These are phyloP conservation scores for Alternaria ventricosa DNA, from an alignment of 2,329 filamentous ascomycete species.

Conservation along the genomic window DNA sequence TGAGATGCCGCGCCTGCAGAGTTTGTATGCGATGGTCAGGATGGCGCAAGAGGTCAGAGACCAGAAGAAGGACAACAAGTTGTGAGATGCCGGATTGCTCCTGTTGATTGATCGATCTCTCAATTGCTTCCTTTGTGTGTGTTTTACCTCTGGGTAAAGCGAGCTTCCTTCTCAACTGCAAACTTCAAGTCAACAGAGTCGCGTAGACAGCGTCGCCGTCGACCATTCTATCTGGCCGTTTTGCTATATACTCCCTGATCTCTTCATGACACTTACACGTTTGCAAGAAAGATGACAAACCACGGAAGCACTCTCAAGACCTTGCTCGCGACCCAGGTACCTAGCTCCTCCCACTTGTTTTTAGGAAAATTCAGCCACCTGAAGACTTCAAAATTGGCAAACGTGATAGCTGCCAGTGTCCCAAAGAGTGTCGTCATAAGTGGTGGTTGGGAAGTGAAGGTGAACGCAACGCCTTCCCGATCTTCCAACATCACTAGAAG, in stretches of 20 bases:
- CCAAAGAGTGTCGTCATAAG: background rate
- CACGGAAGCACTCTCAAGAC: background rate
- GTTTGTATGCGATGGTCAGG: constrained; percentile 68
- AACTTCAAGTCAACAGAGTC: background rate
- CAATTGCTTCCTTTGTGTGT: background rate
- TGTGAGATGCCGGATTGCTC: background rate
- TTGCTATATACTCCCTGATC: background rate
- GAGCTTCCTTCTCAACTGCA: background rate
- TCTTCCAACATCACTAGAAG: background rate
- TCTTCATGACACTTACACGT: background rate
- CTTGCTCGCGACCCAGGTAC: background rate
- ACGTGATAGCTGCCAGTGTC: background rate
- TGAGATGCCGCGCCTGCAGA: constrained; percentile 71
- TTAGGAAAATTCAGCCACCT: background rate
- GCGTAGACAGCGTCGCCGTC: too few relatives aligned
- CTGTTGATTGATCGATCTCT: background rate
- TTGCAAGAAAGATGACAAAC: background rate
- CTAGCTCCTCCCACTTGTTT: background rate
- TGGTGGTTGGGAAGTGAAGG: background rate
- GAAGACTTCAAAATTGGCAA: background rate
- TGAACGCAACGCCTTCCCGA: background rate
- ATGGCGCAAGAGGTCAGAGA: constrained; percentile 66
- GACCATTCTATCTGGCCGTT: fast-evolving
- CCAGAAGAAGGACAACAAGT: constrained; percentile 31
- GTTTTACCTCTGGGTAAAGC: background rate